Conservation (phyloP, 2,329 filamentous ascomycete species). For the Onygenales sp. region DNA sequence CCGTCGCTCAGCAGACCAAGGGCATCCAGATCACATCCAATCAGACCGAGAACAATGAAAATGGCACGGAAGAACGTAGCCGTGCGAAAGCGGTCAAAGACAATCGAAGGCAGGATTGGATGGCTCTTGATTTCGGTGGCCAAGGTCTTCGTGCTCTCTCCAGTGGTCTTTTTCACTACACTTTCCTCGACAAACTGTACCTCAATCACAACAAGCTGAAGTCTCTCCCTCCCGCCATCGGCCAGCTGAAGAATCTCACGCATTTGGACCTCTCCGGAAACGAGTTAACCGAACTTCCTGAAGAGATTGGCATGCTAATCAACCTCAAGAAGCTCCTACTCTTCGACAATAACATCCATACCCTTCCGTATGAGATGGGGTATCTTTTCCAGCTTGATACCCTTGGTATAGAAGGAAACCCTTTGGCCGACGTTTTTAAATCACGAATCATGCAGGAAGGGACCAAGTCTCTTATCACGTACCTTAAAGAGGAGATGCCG, state of each 20-base stretch:
- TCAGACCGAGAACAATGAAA: slow-evolving; percentile 40
- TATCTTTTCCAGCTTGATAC: slow-evolving; percentile 81
- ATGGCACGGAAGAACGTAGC: slow-evolving; percentile 49
- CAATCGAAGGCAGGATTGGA: slow-evolving; percentile 66
- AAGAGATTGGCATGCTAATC: slow-evolving; percentile 94
- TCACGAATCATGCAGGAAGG: slow-evolving; percentile 78
- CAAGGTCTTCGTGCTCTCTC: slow-evolving; percentile 82
- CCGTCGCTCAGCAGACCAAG: slow-evolving; percentile 38
- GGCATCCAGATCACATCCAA: slow-evolving; percentile 38
- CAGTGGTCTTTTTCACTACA: slow-evolving; percentile 71
- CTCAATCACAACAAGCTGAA: slow-evolving; percentile 87
- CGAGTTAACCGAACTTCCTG: slow-evolving; percentile 68
- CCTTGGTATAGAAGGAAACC: slow-evolving; percentile 87
- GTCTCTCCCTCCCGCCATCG: slow-evolving; percentile 69
- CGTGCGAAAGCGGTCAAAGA: slow-evolving; percentile 54
- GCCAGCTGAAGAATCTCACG: slow-evolving; percentile 68
- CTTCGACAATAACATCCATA: slow-evolving; percentile 82
- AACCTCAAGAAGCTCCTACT: slow-evolving; percentile 76
- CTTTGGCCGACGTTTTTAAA: slow-evolving; percentile 65
- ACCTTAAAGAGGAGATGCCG: slow-evolving; percentile 73
- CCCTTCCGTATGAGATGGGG: slow-evolving; percentile 76
- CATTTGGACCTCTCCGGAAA: slow-evolving; percentile 87
- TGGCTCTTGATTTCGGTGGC: slow-evolving; percentile 89
- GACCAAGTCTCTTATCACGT: slow-evolving; percentile 73
- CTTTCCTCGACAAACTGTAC: slow-evolving; percentile 84